Conservation (phyloP, 495 filamentous ascomycete genomes). For the Aspergillus cavernicola region DNA sequence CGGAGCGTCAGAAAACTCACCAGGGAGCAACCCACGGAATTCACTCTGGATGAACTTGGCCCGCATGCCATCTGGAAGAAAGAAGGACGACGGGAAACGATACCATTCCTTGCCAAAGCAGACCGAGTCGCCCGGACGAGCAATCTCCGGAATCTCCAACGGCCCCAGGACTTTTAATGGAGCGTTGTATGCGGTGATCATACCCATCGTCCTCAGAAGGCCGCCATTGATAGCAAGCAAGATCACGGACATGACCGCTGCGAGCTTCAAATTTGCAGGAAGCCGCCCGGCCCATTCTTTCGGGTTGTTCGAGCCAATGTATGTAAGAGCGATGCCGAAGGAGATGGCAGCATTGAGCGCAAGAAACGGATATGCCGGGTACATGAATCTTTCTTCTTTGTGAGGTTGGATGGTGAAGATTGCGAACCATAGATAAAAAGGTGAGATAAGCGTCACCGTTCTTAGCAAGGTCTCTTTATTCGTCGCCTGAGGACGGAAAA, state of each 20-base stretch:
- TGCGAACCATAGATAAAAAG: conserved; percentile 91
- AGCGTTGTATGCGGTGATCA: conserved; percentile 79
- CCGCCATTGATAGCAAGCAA: conserved; percentile 58
- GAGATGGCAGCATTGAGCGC: conserved; percentile 89
- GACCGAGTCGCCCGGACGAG: conserved; percentile 59
- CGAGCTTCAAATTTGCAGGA: conserved; percentile 65
- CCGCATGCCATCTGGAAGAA: conserved; percentile 71
- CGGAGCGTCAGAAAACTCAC: conserved; percentile 75
- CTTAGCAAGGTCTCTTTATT: conserved; percentile 54
- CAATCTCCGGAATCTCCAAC: conserved; percentile 45
- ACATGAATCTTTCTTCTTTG: conserved; percentile 99
- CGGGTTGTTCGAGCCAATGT: conserved; percentile 65
- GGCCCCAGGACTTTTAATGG: conserved; percentile 73
- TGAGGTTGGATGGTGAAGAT: conserved; percentile 92
- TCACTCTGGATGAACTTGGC: conserved; percentile 87
- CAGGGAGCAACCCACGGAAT: conserved; percentile 85
- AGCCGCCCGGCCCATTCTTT: conserved; percentile 62
- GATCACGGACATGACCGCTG: conserved; percentile 53
- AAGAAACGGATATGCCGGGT: conserved; percentile 87
- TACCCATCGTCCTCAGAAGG: conserved; percentile 71
- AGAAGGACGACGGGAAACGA: conserved; percentile 90
- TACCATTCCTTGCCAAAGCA: conserved; percentile 99
- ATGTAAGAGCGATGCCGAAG: conserved; percentile 70
- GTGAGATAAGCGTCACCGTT: conserved; percentile 69
- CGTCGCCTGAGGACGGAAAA: conserved; percentile 36